Evolutionary conservation across 2,329 filamentous ascomycete species (phyloP).

Genomic region (Neospermospora avenae): DNA sequence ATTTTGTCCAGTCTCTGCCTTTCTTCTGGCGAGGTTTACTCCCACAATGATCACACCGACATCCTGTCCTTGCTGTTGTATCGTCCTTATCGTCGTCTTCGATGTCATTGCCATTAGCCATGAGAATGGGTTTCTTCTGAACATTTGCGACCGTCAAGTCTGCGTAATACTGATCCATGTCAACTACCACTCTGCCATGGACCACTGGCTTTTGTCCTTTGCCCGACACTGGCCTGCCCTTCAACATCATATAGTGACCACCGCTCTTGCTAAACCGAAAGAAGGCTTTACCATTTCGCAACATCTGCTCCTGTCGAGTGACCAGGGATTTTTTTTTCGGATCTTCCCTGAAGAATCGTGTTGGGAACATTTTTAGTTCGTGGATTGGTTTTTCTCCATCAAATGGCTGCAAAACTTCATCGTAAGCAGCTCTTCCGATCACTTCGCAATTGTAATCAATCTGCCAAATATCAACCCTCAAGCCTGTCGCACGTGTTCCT

Average conservation of each 20-base stretch:
- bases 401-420: conserved; percentile 20
- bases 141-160: background rate
- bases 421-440: conserved; percentile 3
- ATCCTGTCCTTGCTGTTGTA: background rate
- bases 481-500: background rate
- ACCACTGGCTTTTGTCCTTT: background rate
- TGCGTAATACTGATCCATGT: background rate
- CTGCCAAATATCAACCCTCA: conserved; percentile 10
- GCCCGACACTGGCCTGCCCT: background rate
- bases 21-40: background rate
- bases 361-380: conserved; percentile 23
- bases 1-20: background rate
- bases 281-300: background rate
- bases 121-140: background rate
- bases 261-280: background rate
- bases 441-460: background rate
- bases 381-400: conserved; percentile 26
- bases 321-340: background rate
- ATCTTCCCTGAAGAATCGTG: conserved; percentile 1
- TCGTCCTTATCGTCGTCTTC: background rate
- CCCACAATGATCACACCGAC: background rate
- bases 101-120: background rate
- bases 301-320: background rate
- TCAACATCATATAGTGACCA: background rate
- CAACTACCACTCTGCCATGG: background rate